Evolutionary conservation across 192 early-diverging fungal genomes (phyloP), one percentile per base, ranked within the genome.

Genomic region (Coemansia aciculifera): DNA sequence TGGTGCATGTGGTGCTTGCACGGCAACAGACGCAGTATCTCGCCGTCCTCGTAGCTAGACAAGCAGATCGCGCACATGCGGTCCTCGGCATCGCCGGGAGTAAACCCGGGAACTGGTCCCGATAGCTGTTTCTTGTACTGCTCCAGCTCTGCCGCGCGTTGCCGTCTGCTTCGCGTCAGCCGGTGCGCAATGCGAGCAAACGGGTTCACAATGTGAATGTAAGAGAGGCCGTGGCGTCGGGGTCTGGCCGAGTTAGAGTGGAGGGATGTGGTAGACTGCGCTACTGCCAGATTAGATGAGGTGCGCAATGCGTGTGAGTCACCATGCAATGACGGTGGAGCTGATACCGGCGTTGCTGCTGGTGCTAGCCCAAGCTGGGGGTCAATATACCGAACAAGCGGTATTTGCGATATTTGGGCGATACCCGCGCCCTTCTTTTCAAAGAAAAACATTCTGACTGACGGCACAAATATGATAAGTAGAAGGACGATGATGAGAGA

Each of bases 1-100:
- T 87, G 88, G 74, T 94, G 93, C 76, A 94, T 91, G 67, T 93
- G 90, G 78, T 94, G 93, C 6, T 70, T 79, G 74, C 93, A 94
- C 63, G 81, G 85, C 78, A 93, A 77, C 71, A 88, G 84, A 32
- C 90, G 83, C 23, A 94, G 78, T 6, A 89, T 77, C n/a, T 92
- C 90, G 24, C 89, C 89, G 23, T 90, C 86, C 70, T 93, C 92
- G 62, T 94, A 94, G 8, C 84, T 78, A 57, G 80, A 81, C 42
- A 94, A 71, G 68, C 93, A 94, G 72, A 94, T 94, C 29, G 89
- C 90, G 68, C 93, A 94, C 24, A 88, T 79, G 19, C 85, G 78
- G 68, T 93, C 91, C 39, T 91, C 88, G 1, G 78, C 63, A 62
- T 89, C 86, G 27, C 54, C 56, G 34, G 88, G 82, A 11, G 83